Percentiles rank a stretch among this genome's conserved stretches.
These are phyloP conservation scores for Serendipita sp. DNA, from an alignment of 768 basidiomycete species.

Conservation along the genomic window DNA sequence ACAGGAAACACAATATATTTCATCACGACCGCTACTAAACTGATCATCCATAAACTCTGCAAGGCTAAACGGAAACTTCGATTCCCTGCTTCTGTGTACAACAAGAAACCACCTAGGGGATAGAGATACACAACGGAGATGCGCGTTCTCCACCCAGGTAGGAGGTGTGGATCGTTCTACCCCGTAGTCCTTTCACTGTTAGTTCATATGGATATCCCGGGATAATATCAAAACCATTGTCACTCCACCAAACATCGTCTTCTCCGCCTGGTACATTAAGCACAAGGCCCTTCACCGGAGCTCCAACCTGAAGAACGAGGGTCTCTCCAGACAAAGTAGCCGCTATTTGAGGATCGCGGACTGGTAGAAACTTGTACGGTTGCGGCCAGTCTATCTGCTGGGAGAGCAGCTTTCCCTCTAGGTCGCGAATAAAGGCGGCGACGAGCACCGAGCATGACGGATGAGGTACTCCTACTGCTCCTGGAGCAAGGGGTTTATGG, in stretches of 20 bases:
- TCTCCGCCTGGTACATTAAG: constrained; percentile 15
- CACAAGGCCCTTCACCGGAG: constrained; percentile 18
- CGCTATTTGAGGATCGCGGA: constrained; percentile 18
- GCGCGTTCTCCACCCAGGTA: not conserved
- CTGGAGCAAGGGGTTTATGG: constrained; percentile 11
- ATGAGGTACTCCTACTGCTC: constrained; percentile 3
- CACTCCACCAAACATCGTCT: constrained; percentile 18
- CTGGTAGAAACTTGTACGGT: constrained; percentile 20
- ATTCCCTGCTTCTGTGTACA: too few relatives aligned
- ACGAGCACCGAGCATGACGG: constrained; percentile 23
- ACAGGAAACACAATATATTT: too few relatives aligned
- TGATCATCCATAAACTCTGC: too few relatives aligned
- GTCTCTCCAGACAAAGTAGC: constrained; percentile 9
- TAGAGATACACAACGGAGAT: not conserved
- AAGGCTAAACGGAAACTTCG: too few relatives aligned
- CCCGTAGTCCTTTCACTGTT: not conserved
- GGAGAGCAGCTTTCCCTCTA: constrained; percentile 16
- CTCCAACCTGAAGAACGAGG: constrained; percentile 12
- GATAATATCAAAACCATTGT: constrained; percentile 18
- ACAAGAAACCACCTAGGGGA: too few relatives aligned
- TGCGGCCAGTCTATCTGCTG: constrained; percentile 21
- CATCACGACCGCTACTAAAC: too few relatives aligned
- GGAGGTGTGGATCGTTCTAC: not conserved
- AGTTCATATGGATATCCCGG: constrained; percentile 11
- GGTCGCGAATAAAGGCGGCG: constrained; percentile 18